Percentiles rank a stretch among this genome's conserved stretches.
phyloP scores from a whole-genome alignment of 176 grass and related monocot genomes.

The Aegilops speltoides region DNA sequence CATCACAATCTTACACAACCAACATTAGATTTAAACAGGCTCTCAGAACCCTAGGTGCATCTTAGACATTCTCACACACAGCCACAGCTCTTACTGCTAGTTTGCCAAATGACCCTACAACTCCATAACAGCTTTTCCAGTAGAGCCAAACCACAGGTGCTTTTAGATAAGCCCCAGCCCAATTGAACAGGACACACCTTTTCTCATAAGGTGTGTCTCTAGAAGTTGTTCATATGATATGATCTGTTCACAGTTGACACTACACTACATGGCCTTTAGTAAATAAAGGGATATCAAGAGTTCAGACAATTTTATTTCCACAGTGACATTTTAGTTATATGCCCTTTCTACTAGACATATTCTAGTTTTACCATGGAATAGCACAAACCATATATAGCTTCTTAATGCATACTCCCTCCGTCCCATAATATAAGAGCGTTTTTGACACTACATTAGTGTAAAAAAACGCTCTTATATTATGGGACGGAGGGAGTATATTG shows the following conservation, averaged over 20 bases:
- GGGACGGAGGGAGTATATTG: not conserved
- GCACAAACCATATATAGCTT: constrained; percentile 3
- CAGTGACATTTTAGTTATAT: not conserved
- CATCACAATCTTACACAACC: not conserved
- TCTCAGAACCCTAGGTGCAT: not conserved
- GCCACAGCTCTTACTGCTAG: not conserved
- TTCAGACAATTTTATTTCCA: not conserved
- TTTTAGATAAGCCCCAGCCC: not conserved
- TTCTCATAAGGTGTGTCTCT: not conserved
- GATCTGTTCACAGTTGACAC: not conserved
- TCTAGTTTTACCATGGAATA: constrained; percentile 24
- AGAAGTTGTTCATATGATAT: not conserved
- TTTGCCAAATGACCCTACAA: not conserved
- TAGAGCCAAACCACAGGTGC: not conserved
- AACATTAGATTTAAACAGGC: not conserved
- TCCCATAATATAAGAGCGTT: too few species aligned
- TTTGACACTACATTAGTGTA: too few species aligned
- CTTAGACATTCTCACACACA: not conserved
- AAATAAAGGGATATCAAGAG: constrained; percentile 12
- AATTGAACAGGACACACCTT: not conserved
- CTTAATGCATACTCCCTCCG: not conserved
- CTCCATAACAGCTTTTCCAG: not conserved
- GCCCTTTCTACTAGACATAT: constrained; percentile 20
- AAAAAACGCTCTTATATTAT: too few species aligned
- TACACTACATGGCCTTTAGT: not conserved